phyloP scores from a whole-genome alignment of 768 basidiomycete species.

The Postia placenta region DNA sequence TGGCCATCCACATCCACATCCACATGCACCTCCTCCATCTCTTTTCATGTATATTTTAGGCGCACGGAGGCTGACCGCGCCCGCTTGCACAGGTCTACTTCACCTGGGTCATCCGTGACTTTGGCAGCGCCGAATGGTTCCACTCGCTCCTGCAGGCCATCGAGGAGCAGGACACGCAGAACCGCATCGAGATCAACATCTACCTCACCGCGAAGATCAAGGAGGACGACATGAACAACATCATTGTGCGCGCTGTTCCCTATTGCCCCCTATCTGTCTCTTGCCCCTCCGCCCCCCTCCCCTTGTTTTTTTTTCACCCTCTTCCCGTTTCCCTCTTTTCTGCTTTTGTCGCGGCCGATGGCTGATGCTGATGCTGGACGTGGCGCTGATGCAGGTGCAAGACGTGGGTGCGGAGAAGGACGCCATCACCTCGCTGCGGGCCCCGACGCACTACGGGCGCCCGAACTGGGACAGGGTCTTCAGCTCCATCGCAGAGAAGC shows the following conservation, averaged over 20 bases:
- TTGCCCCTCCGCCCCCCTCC: no score
- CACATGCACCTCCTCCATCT: no score
- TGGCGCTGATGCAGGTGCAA: conserved; percentile 46
- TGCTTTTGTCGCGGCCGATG: neutral
- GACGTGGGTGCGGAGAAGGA: conserved; percentile 93
- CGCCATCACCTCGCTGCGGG: conserved; percentile 80
- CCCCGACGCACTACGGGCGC: conserved; percentile 90
- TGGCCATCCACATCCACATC: no score
- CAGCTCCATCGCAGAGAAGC: conserved; percentile 68
- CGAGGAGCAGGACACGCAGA: conserved; percentile 84
- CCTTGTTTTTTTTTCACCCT: no score
- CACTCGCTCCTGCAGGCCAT: conserved; percentile 89
- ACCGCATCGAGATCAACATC: conserved; percentile 89
- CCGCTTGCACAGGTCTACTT: conserved; percentile 53
- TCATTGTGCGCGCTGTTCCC: conserved; percentile 56
- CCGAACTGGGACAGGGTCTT: conserved; percentile 84
- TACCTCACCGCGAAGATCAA: conserved; percentile 89
- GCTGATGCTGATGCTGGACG: conserved; percentile 1
- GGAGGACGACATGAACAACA: conserved; percentile 92
- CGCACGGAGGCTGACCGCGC: neutral
- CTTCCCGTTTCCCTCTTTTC: no score
- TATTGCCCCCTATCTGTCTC: no score
- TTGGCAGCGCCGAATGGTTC: conserved; percentile 89
- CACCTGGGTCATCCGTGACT: conserved; percentile 94
- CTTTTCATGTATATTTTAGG: no score